Conservation (phyloP, 2,329 filamentous ascomycete genomes). For the Aspergillus sp. region DNA sequence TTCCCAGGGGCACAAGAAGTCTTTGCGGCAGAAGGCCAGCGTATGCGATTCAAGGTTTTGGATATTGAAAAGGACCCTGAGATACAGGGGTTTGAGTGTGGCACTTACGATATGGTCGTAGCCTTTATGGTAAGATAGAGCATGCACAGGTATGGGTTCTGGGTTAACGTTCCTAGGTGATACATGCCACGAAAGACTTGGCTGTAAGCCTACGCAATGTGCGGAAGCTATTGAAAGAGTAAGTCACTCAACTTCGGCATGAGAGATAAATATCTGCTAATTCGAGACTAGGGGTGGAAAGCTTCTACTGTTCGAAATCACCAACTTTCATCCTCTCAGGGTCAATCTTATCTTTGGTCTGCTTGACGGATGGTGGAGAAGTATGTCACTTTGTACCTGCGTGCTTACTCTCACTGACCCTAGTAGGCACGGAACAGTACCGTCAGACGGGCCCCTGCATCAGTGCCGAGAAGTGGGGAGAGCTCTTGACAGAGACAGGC, state of each 20-base stretch:
- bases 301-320: conserved; percentile 15
- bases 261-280: background rate
- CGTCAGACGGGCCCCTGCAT: conserved; percentile 14
- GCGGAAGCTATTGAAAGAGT: conserved; percentile 9
- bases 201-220: conserved; percentile 9
- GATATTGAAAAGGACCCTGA: conserved; percentile 22
- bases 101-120: conserved; percentile 22
- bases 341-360: conserved; percentile 15
- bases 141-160: background rate
- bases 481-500: conserved; percentile 12
- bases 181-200: conserved; percentile 14
- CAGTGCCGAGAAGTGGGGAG: conserved; percentile 9
- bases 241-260: no score
- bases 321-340: conserved; percentile 2
- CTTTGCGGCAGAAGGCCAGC: conserved; percentile 12
- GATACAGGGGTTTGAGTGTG: conserved; percentile 20
- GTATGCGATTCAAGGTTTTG: conserved; percentile 16
- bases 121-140: conserved; percentile 14
- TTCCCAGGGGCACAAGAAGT: conserved; percentile 11
- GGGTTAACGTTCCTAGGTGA: background rate
- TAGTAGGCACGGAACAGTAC: conserved; percentile 10
- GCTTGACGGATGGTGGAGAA: conserved; percentile 18
- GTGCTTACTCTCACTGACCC: background rate
- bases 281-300: conserved; percentile 11
- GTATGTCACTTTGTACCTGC: background rate